These are phyloP conservation scores for Globisporangium abappressorium DNA, from an alignment of 352 stramenopile species.

Conservation along the genomic window DNA sequence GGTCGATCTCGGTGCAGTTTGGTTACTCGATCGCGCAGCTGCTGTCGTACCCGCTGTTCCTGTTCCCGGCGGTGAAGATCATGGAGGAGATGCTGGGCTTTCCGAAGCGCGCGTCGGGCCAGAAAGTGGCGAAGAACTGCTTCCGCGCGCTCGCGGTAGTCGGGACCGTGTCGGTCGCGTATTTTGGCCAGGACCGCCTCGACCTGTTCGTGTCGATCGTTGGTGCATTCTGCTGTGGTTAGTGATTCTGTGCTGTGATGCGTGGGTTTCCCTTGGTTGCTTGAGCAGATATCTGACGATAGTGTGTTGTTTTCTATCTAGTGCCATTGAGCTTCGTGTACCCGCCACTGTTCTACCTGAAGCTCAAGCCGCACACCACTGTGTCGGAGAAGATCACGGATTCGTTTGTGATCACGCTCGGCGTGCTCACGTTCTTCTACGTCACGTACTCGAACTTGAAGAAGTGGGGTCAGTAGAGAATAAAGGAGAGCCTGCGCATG, in stretches of 20 bases:
- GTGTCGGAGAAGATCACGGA: conserved; percentile 59
- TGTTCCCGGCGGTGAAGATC: conserved; percentile 82
- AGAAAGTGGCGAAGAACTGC: conserved; percentile 74
- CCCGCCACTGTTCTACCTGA: conserved; percentile 75
- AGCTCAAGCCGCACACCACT: conserved; percentile 48
- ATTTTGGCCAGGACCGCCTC: conserved; percentile 72
- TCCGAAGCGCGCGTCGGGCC: conserved; percentile 50
- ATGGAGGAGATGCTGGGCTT: conserved; percentile 84
- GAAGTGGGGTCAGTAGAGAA: conserved; percentile 36
- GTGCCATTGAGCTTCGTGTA: conserved; percentile 82
- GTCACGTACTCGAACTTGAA: conserved; percentile 78
- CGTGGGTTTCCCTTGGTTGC: background rate
- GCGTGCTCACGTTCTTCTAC: conserved; percentile 78
- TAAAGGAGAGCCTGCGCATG: background rate
- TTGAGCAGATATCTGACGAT: background rate
- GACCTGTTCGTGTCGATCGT: conserved; percentile 84
- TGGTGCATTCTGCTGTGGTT: conserved; percentile 78
- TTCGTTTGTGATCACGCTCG: conserved; percentile 50
- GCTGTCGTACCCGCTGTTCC: conserved; percentile 76
- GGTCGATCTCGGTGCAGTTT: conserved; percentile 75
- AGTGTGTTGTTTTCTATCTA: conserved; percentile 13
- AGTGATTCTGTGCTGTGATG: conserved; percentile 10
- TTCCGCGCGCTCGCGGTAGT: conserved; percentile 68
- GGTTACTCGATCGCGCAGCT: conserved; percentile 74
- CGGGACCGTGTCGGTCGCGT: conserved; percentile 60